Evolutionary conservation across 352 stramenopile species (phyloP).

Genomic region (Elongisporangium prolatum): DNA sequence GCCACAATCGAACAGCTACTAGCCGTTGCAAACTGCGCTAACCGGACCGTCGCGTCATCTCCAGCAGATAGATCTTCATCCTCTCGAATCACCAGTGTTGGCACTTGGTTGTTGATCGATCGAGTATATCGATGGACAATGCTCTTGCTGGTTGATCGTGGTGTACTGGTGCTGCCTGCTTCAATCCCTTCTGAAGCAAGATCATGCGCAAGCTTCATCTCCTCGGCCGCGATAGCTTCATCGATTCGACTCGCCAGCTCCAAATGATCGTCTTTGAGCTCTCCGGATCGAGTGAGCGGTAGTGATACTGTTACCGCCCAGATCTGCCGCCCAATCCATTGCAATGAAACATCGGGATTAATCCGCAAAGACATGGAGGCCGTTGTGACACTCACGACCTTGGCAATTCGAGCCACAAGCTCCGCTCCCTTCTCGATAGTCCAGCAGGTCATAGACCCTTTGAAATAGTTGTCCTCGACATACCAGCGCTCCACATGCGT

Average conservation of each 20-base stretch:
- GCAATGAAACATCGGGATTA: conserved; percentile 70
- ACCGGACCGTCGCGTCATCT: not conserved
- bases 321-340: conserved; percentile 69
- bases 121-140: not conserved
- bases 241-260: conserved; percentile 58
- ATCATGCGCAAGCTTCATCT: not conserved
- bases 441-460: conserved; percentile 71
- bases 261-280: conserved; percentile 65
- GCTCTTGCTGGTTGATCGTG: conserved; percentile 7
- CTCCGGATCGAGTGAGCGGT: conserved; percentile 45
- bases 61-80: not conserved
- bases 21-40: not conserved
- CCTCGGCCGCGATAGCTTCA: conserved; percentile 33
- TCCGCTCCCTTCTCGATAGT: conserved; percentile 64
- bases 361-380: conserved; percentile 14
- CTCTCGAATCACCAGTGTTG: conserved; percentile 7
- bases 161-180: not conserved
- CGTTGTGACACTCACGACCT: conserved; percentile 20
- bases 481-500: conserved; percentile 66
- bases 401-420: conserved; percentile 52
- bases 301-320: conserved; percentile 69
- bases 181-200: not conserved
- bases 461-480: conserved; percentile 65
- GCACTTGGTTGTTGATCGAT: conserved; percentile 11
- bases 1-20: not conserved